Evolutionary conservation across 1,284 basidiomycete species (phyloP), one percentile per base, ranked within the genome.

Genomic region (Entoloma clypeatum): DNA sequence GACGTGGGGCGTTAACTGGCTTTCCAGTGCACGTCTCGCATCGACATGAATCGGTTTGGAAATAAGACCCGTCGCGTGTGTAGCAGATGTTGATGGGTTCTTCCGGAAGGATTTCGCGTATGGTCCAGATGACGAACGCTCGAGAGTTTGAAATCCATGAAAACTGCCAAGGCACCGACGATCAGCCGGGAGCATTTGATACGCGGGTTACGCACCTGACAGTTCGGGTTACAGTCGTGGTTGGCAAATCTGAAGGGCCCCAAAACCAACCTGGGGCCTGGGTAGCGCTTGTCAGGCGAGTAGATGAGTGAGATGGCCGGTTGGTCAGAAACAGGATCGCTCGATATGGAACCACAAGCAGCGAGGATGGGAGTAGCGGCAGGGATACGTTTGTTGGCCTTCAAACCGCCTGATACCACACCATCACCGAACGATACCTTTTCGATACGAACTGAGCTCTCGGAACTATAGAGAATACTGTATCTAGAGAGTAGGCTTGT

Each of bases 161-260:
- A 14, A 30, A 30, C 28, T 30, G 11, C 18, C 14, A 6, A 3
- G 11, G 26, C n/a, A 27, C 11, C 11, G 7, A 30, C 18, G 14
- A 13, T 3, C 4, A 30, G 9, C 13, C 28, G 18, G 5, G 28
- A 30, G 8, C 28, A 8, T 30, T 8, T 30, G 18, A 13, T 2
- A 11, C 5, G 11, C 26, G 14, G 14, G 14, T 13, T 35, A 23
- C 33, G 7, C 16, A 25, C 40, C 33, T 41, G 40, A 31, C 40
- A 36, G 17, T 41, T 41, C 10, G 40, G 40, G 4, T 36, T 6
- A 23, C 40, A 41, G 33, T 42, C 40, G 17, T 42, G 40, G 25
- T 42, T 42, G 16, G 25, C 34, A 36, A 42, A 42, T 33, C 40
- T 22, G 19, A 42, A 22, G 13, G 40, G 40, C n/a, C 40, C 40